Percentiles rank a stretch among this genome's conserved stretches.
Evolutionary conservation across 2,329 filamentous ascomycete genomes (phyloP).

Genomic region (Emmonsiellopsis sp.): DNA sequence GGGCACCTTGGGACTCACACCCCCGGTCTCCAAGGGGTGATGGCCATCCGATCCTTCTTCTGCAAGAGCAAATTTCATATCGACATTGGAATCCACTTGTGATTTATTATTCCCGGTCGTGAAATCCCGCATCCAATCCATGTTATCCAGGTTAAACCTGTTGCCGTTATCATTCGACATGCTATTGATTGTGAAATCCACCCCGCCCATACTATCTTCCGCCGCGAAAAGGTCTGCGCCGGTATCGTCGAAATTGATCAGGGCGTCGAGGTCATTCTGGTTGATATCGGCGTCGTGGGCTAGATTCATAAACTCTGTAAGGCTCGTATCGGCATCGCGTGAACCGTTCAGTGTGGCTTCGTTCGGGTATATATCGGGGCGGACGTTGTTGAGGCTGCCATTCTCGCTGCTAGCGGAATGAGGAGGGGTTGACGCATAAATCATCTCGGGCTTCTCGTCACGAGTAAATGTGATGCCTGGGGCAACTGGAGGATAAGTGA

Average conservation of each 20-base stretch:
- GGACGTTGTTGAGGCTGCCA: slow-evolving; percentile 17
- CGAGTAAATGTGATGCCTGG: slow-evolving; percentile 7
- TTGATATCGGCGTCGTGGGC: slow-evolving; percentile 37
- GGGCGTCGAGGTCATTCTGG: slow-evolving; percentile 37
- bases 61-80: neutral
- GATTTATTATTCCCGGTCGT: neutral
- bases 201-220: slow-evolving; percentile 17
- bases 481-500: slow-evolving; percentile 22
- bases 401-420: slow-evolving; percentile 36
- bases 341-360: neutral
- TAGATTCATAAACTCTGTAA: slow-evolving; percentile 34
- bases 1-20: neutral
- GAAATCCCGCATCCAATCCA: slow-evolving; percentile 11
- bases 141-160: slow-evolving; percentile 12
- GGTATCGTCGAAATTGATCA: slow-evolving; percentile 39
- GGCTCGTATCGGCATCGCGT: slow-evolving; percentile 22
- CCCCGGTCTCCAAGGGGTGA: neutral
- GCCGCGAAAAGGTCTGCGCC: slow-evolving; percentile 26
- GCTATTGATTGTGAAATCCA: slow-evolving; percentile 6
- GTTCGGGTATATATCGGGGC: slow-evolving; percentile 1
- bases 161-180: slow-evolving; percentile 12
- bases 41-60: neutral
- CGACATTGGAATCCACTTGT: neutral
- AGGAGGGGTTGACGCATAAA: slow-evolving; percentile 33
- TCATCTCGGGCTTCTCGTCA: slow-evolving; percentile 16